Conservation (phyloP, 192 early-diverging fungal species). For the Coemansia sp. region DNA sequence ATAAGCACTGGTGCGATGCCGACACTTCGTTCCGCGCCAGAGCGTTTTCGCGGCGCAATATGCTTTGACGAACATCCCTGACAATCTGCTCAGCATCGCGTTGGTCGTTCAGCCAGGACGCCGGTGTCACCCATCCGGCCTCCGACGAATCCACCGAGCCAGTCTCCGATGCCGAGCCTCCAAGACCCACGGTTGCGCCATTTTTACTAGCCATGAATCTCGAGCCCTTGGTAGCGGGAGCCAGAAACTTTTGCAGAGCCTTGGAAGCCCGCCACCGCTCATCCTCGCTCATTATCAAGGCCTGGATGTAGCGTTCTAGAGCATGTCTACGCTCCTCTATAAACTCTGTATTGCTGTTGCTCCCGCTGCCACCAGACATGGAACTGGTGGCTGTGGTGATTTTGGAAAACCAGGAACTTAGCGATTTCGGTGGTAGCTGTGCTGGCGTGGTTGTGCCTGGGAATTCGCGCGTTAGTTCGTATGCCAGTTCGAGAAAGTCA, state of each 20-base stretch:
- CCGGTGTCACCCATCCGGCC: conserved; percentile 56
- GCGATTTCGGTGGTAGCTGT: conserved; percentile 69
- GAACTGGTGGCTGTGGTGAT: conserved; percentile 9
- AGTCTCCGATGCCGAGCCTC: conserved; percentile 29
- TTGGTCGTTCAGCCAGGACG: conserved; percentile 79
- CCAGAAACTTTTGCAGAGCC: conserved; percentile 74
- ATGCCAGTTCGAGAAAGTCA: conserved; percentile 74
- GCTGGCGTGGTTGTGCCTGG: conserved; percentile 61
- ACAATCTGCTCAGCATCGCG: conserved; percentile 58
- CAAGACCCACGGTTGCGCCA: conserved; percentile 8
- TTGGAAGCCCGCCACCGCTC: conserved; percentile 71
- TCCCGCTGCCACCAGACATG: conserved; percentile 10
- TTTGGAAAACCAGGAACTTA: conserved; percentile 54
- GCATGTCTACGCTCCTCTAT: conserved; percentile 70
- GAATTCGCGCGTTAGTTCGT: conserved; percentile 60
- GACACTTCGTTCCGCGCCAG: conserved; percentile 70
- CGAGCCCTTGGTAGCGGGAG: conserved; percentile 27
- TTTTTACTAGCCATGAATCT: conserved; percentile 55
- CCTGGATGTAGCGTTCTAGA: conserved; percentile 74
- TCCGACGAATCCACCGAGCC: conserved; percentile 20
- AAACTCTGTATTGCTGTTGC: conserved; percentile 26
- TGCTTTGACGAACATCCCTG: conserved; percentile 68
- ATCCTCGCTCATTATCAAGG: conserved; percentile 67
- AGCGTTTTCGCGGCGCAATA: conserved; percentile 70
- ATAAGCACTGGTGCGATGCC: conserved; percentile 70